phyloP scores from a whole-genome alignment of 2,329 filamentous ascomycete species.

The Xylariaceae sp. region DNA sequence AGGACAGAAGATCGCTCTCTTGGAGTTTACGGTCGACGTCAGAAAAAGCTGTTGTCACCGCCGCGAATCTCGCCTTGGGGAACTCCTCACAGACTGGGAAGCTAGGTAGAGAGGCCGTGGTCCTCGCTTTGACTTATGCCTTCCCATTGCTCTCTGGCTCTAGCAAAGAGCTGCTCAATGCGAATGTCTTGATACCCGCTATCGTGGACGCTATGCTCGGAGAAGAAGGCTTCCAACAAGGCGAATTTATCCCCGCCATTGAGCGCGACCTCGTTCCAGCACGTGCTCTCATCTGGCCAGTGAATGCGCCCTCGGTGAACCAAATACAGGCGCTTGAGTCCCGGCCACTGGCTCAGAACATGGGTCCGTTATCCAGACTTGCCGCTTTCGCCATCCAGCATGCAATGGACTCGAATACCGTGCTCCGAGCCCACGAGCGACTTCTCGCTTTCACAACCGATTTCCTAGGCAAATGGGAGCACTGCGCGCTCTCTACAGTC shows the following conservation, averaged over 20 bases:
- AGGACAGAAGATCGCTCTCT: constrained; percentile 61
- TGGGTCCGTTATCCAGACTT: constrained; percentile 64
- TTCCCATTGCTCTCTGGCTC: constrained; percentile 66
- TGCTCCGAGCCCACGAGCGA: constrained; percentile 54
- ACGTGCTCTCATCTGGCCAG: constrained; percentile 62
- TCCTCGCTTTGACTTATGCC: constrained; percentile 70
- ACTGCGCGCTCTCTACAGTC: constrained; percentile 68
- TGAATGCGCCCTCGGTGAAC: constrained; percentile 55
- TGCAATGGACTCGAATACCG: constrained; percentile 39
- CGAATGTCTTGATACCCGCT: constrained; percentile 66
- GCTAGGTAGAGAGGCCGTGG: constrained; percentile 50
- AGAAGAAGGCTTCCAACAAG: constrained; percentile 69
- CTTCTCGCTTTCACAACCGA: constrained; percentile 64
- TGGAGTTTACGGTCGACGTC: constrained; percentile 61
- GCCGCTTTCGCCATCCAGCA: constrained; percentile 61
- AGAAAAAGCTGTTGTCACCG: constrained; percentile 68
- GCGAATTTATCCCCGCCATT: constrained; percentile 68
- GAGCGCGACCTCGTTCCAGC: constrained; percentile 61
- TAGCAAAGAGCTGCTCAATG: constrained; percentile 57
- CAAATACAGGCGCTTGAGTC: constrained; percentile 56
- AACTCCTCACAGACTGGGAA: constrained; percentile 38
- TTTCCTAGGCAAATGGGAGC: constrained; percentile 68
- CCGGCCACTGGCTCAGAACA: constrained; percentile 59
- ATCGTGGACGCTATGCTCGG: constrained; percentile 65
- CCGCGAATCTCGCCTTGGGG: constrained; percentile 71